Conservation (phyloP, 2,329 filamentous ascomycete genomes). For the Ophiocordyceps camponoti-floridani region DNA sequence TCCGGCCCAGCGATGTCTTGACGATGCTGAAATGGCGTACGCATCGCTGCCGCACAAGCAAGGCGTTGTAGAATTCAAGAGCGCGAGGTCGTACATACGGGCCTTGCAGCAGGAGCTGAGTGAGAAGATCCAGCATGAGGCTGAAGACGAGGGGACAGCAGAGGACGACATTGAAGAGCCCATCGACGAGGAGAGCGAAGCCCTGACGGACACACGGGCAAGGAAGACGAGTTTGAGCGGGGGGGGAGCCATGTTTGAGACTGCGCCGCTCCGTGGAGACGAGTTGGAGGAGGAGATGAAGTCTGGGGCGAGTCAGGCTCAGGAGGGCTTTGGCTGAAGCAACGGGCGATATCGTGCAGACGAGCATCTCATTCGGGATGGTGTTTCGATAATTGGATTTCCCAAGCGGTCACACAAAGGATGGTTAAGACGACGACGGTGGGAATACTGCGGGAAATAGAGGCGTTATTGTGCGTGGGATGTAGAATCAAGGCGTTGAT, state of each 20-base stretch:
- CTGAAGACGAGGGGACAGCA: conserved; percentile 14
- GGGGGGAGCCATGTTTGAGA: conserved; percentile 26
- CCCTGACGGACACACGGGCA: conserved; percentile 30
- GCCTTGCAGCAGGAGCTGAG: conserved; percentile 31
- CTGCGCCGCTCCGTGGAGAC: conserved; percentile 24
- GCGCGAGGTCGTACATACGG: conserved; percentile 33
- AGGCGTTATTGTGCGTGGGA: background rate
- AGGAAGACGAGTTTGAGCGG: conserved; percentile 37
- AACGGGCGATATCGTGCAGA: too few relatives aligned
- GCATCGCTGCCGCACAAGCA: conserved; percentile 27
- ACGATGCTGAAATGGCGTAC: conserved; percentile 45
- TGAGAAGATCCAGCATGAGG: conserved; percentile 22
- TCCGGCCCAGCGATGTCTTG: conserved; percentile 62
- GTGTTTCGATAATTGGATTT: background rate
- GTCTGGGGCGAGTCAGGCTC: conserved; percentile 1
- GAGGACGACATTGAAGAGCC: conserved; percentile 25
- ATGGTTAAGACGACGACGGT: background rate
- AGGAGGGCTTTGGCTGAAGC: conserved; percentile 25
- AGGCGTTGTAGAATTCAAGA: conserved; percentile 31
- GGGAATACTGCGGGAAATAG: background rate
- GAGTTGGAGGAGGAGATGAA: conserved; percentile 7
- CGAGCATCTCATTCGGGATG: background rate
- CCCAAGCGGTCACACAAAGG: background rate
- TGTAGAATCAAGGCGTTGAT: background rate
- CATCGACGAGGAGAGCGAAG: conserved; percentile 37